Evolutionary conservation across 225 moss, liverwort and hornwort species (phyloP).

Genomic region (Pseudoscleropodium purum): DNA sequence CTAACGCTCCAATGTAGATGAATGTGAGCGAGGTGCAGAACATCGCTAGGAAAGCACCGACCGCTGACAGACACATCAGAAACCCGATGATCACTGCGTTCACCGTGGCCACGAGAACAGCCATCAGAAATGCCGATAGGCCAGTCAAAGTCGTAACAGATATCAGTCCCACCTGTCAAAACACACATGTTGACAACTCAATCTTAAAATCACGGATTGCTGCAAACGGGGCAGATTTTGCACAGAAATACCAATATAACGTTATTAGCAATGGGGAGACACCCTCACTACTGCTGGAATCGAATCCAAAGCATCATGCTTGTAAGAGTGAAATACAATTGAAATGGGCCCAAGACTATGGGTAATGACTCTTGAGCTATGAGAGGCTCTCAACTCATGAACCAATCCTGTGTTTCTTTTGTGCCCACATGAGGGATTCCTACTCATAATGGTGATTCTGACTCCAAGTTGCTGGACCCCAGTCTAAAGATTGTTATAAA

Average conservation of each 20-base stretch:
- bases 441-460: not conserved
- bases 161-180: slow-evolving; percentile 59
- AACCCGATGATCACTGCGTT: slow-evolving; percentile 54
- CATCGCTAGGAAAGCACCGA: slow-evolving; percentile 62
- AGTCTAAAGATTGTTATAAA: not conserved
- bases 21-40: slow-evolving; percentile 68
- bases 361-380: not conserved
- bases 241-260: not conserved
- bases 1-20: slow-evolving; percentile 61
- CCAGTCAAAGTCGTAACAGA: slow-evolving; percentile 50
- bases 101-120: slow-evolving; percentile 59
- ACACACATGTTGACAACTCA: not conserved
- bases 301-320: not conserved
- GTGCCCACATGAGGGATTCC: not conserved
- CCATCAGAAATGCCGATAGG: slow-evolving; percentile 61
- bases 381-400: not conserved
- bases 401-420: not conserved
- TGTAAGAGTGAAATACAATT: not conserved
- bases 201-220: not conserved
- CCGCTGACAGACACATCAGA: slow-evolving; percentile 62
- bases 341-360: not conserved
- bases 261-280: not conserved
- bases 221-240: not conserved
- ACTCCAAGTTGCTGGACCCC: not conserved
- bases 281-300: not conserved